phyloP scores from a whole-genome alignment of 768 basidiomycete species.

The Cubamyces lactineus region DNA sequence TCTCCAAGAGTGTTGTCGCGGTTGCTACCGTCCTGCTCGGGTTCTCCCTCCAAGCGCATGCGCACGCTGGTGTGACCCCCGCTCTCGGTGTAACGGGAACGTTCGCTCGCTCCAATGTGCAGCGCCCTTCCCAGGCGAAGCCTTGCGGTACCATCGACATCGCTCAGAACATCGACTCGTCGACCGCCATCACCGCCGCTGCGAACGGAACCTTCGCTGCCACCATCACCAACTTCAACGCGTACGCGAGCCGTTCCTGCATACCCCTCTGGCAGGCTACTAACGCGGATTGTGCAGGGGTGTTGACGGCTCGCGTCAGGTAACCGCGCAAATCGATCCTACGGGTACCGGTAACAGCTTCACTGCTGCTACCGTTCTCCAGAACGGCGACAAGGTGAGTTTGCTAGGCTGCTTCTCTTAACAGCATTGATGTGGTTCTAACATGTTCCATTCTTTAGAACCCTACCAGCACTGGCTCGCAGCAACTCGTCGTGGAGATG shows the following conservation, averaged over 20 bases:
- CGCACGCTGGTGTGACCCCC: slow-evolving; percentile 48
- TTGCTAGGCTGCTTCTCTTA: too few species aligned
- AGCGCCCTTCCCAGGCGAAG: slow-evolving; percentile 32
- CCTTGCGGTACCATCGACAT: slow-evolving; percentile 51
- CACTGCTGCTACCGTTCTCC: slow-evolving; percentile 43
- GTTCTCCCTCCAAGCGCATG: slow-evolving; percentile 41
- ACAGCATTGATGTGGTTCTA: too few species aligned
- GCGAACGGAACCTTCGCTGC: slow-evolving; percentile 48
- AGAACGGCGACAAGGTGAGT: slow-evolving; percentile 53
- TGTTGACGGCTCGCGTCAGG: slow-evolving; percentile 50
- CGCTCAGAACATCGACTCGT: slow-evolving; percentile 42
- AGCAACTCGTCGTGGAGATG: slow-evolving; percentile 47
- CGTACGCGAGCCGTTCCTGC: slow-evolving; percentile 34
- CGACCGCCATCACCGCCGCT: slow-evolving; percentile 29
- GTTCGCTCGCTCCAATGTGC: slow-evolving; percentile 34
- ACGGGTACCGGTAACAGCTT: slow-evolving; percentile 39
- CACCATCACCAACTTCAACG: slow-evolving; percentile 50
- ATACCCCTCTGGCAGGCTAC: too few species aligned
- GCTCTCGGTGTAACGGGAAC: slow-evolving; percentile 41
- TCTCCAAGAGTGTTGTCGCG: slow-evolving; percentile 32
- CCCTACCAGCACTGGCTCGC: slow-evolving; percentile 42
- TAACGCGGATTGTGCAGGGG: slow-evolving; percentile 26
- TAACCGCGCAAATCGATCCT: slow-evolving; percentile 50
- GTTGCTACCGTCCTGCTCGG: slow-evolving; percentile 38
- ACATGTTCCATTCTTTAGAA: slow-evolving; percentile 32